Conservation (phyloP, 495 filamentous ascomycete genomes). For the Sabuloglossum arenarium region DNA sequence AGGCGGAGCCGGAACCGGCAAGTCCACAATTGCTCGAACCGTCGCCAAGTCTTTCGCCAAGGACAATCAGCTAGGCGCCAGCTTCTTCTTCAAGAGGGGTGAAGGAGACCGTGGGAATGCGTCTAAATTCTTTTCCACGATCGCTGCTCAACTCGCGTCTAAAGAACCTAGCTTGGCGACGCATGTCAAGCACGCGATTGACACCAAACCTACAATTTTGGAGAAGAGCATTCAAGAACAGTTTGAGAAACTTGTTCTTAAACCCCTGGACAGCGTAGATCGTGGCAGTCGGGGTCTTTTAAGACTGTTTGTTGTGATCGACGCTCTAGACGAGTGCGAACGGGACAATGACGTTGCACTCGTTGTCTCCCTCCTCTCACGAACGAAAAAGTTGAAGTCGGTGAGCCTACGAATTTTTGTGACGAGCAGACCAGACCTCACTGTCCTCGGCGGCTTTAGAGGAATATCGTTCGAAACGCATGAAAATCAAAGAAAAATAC, state of each 20-base stretch:
- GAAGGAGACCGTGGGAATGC: slow-evolving; percentile 8
- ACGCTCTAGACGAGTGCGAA: slow-evolving; percentile 12
- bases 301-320: slow-evolving; percentile 7
- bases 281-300: neutral
- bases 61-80: slow-evolving; percentile 1
- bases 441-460: neutral
- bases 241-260: slow-evolving; percentile 7
- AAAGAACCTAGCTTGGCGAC: neutral
- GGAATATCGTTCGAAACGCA: neutral
- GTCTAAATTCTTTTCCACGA: slow-evolving; percentile 6
- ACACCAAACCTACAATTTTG: slow-evolving; percentile 1
- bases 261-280: slow-evolving; percentile 3
- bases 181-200: slow-evolving; percentile 4
- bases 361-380: slow-evolving; percentile 8
- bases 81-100: slow-evolving; percentile 5
- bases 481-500: too few species aligned
- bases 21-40: slow-evolving; percentile 14
- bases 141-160: neutral
- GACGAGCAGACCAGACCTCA: slow-evolving; percentile 6
- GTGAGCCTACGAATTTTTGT: slow-evolving; percentile 8
- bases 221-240: slow-evolving; percentile 3
- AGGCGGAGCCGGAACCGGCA: slow-evolving; percentile 24
- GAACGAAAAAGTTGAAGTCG: slow-evolving; percentile 3
- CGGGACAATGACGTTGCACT: slow-evolving; percentile 8
- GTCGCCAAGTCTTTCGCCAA: slow-evolving; percentile 2